A percentile compares a stretch with the other conserved stretches of the same genome.
These are phyloP conservation scores for Ceratocystis ficicola DNA, from an alignment of 2,329 filamentous ascomycete genomes.

Conservation along the genomic window DNA sequence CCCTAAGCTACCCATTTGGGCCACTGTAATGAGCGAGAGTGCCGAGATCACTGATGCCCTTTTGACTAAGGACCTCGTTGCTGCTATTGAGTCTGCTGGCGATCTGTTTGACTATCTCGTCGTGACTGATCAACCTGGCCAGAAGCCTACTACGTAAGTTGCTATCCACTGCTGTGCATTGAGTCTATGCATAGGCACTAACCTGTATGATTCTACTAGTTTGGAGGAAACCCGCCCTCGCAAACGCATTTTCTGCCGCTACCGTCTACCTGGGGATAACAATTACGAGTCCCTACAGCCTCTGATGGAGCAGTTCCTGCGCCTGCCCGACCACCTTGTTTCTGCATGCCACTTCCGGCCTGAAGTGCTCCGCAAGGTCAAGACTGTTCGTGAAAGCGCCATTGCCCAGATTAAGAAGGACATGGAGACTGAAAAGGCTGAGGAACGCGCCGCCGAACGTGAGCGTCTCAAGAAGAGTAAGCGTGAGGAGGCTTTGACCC, in stretches of 20 bases:
- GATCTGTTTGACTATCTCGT: conserved; percentile 74
- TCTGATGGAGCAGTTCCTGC: conserved; percentile 70
- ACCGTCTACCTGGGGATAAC: conserved; percentile 52
- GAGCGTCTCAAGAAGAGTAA: conserved; percentile 77
- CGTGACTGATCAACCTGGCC: conserved; percentile 75
- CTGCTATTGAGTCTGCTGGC: conserved; percentile 65
- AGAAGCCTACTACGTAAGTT: conserved; percentile 71
- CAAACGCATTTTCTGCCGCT: conserved; percentile 76
- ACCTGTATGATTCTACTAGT: conserved; percentile 33
- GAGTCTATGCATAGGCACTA: conserved; percentile 12
- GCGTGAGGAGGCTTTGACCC: conserved; percentile 68
- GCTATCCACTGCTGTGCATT: not conserved
- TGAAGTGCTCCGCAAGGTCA: conserved; percentile 78
- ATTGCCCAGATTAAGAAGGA: conserved; percentile 66
- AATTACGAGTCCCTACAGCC: conserved; percentile 56
- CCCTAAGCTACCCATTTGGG: conserved; percentile 76
- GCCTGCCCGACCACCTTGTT: conserved; percentile 72
- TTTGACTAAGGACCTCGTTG: conserved; percentile 75
- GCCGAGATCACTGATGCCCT: conserved; percentile 84
- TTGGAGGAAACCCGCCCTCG: conserved; percentile 71
- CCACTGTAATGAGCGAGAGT: conserved; percentile 92
- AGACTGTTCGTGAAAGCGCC: conserved; percentile 65
- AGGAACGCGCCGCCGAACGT: conserved; percentile 59
- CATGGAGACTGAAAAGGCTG: conserved; percentile 67
- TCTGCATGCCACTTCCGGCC: conserved; percentile 71